Base-by-base conservation (phyloP, 1,284 basidiomycete species). In the Boletus semigastroideus region DNA sequence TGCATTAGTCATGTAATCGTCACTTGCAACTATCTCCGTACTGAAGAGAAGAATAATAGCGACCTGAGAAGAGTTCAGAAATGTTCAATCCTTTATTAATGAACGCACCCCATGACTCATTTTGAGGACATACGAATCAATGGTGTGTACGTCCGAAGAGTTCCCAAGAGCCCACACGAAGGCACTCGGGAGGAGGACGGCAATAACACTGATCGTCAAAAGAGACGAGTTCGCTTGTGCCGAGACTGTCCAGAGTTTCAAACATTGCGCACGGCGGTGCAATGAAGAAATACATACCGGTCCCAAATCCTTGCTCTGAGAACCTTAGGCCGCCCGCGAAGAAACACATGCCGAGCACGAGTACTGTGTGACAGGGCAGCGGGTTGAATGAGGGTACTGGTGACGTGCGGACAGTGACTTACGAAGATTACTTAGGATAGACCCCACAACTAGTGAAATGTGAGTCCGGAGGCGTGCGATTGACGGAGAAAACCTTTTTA, bases 151-250 rank as follows among this genome's bases (percentile, higher is more conserved):
- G 69, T 64, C 33, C 51, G 62, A 51, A 37, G 59, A 66, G 53
- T 80, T 65, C 20, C 66, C 57, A 22, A 71, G 56, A 10, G 75
- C 66, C 53, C 84, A 69, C 46, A 78, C 71, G 59, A 82, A 86
- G 2, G 87, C 87, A 17, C 83, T 83, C 4, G 93, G 93, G 3
- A 95, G 74, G 13, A 94, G 77, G 44, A 94, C 83, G 13, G 87
- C 90, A 61, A 90, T 84, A 46, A 91, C 87, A 49, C 87, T 86
- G 53, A 94, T 77, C 19, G 86, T 88, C 54, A 95, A 69, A 30
- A 94, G 73, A 13, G 89, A 87, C 10, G 88, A 86, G 66, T 94
- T 91, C 55, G 92, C 72, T 69, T 94, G 92, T 2, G 81, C 78
- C 0, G 90, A 83, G 53, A 84, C 90, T 79, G 72, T 65, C 20